Percentiles rank a stretch among this genome's conserved stretches.
Evolutionary conservation across 176 grass and related monocot species (phyloP).

Genomic region (Bromus sterilis): DNA sequence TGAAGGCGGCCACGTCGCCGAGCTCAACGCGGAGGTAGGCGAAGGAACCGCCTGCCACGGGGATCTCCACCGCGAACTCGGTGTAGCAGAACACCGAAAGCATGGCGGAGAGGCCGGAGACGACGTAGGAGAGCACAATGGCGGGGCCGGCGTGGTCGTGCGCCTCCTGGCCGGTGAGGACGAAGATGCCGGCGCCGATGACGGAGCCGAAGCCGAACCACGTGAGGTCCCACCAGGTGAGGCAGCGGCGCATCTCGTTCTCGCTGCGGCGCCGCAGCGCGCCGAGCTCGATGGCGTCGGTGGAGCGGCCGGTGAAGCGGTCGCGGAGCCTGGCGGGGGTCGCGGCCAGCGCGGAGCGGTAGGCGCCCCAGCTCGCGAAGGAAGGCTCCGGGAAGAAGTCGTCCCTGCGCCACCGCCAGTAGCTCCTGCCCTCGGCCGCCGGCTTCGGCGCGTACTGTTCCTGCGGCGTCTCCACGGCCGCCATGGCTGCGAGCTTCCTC

Average conservation of each 20-base stretch:
- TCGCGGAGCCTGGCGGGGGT: conserved; percentile 46
- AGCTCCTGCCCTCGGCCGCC: neutral
- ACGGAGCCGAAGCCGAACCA: conserved; percentile 95
- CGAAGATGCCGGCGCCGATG: conserved; percentile 91
- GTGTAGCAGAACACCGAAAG: conserved; percentile 97
- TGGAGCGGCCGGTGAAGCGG: conserved; percentile 59
- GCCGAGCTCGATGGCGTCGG: conserved; percentile 55
- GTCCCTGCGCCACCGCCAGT: conserved; percentile 77
- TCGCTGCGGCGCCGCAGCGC: conserved; percentile 65
- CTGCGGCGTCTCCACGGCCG: neutral
- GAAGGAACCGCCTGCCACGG: conserved; percentile 71
- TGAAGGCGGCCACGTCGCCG: conserved; percentile 79
- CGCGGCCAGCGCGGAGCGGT: conserved; percentile 36
- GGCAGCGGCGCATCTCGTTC: conserved; percentile 85
- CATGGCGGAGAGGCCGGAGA: conserved; percentile 79
- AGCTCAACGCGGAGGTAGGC: conserved; percentile 91
- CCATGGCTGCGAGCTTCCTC: neutral
- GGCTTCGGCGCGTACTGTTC: neutral
- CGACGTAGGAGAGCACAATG: conserved; percentile 78
- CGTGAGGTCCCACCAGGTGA: conserved; percentile 95
- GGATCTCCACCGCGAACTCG: conserved; percentile 92
- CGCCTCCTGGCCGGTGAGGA: conserved; percentile 76
- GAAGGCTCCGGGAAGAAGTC: conserved; percentile 97
- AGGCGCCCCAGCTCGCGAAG: conserved; percentile 71
- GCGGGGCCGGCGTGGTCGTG: conserved; percentile 81